A percentile compares a stretch with the other conserved stretches of the same genome.
Evolutionary conservation across 1,284 basidiomycete species (phyloP).

Genomic region (Taiwanofungus camphoratus): DNA sequence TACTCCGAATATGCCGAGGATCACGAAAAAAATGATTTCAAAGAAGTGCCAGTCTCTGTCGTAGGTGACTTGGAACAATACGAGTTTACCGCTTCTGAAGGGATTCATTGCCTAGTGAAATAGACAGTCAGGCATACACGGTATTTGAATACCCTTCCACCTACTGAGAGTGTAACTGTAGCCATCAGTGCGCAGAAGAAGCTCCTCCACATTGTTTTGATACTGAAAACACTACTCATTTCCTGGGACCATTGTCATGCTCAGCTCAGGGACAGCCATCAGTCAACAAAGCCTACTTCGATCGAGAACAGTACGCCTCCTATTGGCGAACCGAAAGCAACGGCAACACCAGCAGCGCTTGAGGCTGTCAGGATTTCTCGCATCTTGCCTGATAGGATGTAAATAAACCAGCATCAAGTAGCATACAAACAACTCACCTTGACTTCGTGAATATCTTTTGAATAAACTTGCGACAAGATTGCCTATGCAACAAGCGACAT

Average conservation of each 20-base stretch:
- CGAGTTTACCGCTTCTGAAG: constrained; percentile 96
- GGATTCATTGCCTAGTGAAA: constrained; percentile 73
- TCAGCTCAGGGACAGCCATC: neutral
- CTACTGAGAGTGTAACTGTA: constrained; percentile 91
- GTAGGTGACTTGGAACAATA: constrained; percentile 91
- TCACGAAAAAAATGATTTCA: constrained; percentile 93
- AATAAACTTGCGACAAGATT: constrained; percentile 84
- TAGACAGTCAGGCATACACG: neutral
- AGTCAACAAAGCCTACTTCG: constrained; percentile 40
- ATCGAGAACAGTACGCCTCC: constrained; percentile 95
- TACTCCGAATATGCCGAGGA: constrained; percentile 95
- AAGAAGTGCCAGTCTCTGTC: constrained; percentile 99
- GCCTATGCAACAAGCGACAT: constrained; percentile 94
- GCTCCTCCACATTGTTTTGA: constrained; percentile 97
- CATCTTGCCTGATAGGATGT: constrained; percentile 73
- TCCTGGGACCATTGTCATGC: too few species aligned
- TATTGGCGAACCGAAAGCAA: constrained; percentile 97
- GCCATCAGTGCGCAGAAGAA: constrained; percentile 97
- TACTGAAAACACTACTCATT: constrained; percentile 97
- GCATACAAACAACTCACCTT: constrained; percentile 51
- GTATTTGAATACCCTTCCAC: constrained; percentile 27
- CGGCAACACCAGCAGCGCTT: constrained; percentile 92
- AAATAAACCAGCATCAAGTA: neutral
- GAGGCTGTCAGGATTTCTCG: constrained; percentile 93
- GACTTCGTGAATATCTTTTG: constrained; percentile 77